Conservation (phyloP, 139 green algal genomes). For the Coelastrella sp. region DNA sequence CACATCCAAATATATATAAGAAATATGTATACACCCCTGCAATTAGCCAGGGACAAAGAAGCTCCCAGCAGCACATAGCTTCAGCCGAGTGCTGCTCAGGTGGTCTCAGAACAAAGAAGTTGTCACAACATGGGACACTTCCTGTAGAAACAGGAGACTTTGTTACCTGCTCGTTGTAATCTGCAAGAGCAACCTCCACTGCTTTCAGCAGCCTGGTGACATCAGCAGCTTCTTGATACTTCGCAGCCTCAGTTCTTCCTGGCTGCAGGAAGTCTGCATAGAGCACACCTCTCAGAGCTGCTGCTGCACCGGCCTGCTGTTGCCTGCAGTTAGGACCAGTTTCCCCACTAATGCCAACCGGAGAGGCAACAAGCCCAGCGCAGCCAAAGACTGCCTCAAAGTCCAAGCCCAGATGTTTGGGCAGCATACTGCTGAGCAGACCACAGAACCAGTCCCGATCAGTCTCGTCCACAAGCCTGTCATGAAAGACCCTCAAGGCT, state of each 20-base stretch:
- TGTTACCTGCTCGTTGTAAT: conserved; percentile 59
- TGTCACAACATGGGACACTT: no score
- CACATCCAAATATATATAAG: no score
- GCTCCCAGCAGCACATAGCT: conserved; percentile 50
- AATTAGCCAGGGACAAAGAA: no score
- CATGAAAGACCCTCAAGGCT: conserved; percentile 75
- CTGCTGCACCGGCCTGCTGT: conserved; percentile 69
- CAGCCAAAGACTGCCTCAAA: neutral
- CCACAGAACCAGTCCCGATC: conserved; percentile 78
- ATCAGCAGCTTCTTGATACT: conserved; percentile 28
- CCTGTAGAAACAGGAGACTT: no score
- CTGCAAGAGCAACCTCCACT: conserved; percentile 37
- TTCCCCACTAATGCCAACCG: conserved; percentile 9
- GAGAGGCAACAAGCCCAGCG: no score
- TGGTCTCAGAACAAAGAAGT: no score
- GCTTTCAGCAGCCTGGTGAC: conserved; percentile 29
- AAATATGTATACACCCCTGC: no score
- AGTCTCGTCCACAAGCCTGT: conserved; percentile 76
- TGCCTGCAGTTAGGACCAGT: conserved; percentile 59
- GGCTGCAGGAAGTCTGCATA: conserved; percentile 84
- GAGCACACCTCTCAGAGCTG: conserved; percentile 67
- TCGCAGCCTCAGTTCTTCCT: conserved; percentile 39
- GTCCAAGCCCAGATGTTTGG: conserved; percentile 8
- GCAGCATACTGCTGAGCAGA: conserved; percentile 19
- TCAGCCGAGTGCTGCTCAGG: neutral